Evolutionary conservation across 2,329 filamentous ascomycete genomes (phyloP).

Genomic region (Tetracladium maxilliforme): DNA sequence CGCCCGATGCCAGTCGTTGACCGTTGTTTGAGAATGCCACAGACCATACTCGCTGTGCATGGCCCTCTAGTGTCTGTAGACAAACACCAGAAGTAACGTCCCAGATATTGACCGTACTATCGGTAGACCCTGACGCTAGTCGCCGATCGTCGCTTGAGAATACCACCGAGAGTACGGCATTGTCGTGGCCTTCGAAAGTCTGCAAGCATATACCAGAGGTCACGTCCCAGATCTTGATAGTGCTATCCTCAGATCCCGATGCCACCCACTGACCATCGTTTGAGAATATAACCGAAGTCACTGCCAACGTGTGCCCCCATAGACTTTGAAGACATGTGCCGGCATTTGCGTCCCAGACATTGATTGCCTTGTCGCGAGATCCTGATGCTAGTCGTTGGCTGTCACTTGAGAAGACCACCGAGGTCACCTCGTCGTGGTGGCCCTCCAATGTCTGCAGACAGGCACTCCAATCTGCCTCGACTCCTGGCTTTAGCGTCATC

Average conservation of each 20-base stretch:
- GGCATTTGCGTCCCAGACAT: constrained; percentile 3
- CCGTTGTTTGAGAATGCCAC: background rate
- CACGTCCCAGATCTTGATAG: constrained; percentile 5
- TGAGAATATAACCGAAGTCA: constrained; percentile 4
- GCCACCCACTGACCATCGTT: no score
- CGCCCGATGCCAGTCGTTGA: background rate
- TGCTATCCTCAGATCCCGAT: constrained; percentile 4
- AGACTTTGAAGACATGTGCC: constrained; percentile 2
- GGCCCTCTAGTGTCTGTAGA: constrained; percentile 2
- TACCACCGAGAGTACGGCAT: no score
- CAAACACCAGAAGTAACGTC: constrained; percentile 1
- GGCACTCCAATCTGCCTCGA: constrained; percentile 6
- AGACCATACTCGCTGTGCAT: background rate
- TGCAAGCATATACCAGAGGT: constrained; percentile 1
- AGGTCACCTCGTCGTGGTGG: constrained; percentile 4
- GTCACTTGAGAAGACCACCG: constrained; percentile 3
- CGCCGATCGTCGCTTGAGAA: no score
- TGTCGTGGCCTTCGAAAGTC: background rate
- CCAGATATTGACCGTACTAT: constrained; percentile 3
- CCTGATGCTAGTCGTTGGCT: constrained; percentile 1
- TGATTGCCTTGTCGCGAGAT: constrained; percentile 1
- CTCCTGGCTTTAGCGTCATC: constrained; percentile 6
- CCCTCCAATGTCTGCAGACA: constrained; percentile 8
- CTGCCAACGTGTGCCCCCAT: constrained; percentile 2
- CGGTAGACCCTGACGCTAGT: constrained; percentile 1